phyloP scores from a whole-genome alignment of 352 stramenopile genomes.

The Pythium guiyangense region DNA sequence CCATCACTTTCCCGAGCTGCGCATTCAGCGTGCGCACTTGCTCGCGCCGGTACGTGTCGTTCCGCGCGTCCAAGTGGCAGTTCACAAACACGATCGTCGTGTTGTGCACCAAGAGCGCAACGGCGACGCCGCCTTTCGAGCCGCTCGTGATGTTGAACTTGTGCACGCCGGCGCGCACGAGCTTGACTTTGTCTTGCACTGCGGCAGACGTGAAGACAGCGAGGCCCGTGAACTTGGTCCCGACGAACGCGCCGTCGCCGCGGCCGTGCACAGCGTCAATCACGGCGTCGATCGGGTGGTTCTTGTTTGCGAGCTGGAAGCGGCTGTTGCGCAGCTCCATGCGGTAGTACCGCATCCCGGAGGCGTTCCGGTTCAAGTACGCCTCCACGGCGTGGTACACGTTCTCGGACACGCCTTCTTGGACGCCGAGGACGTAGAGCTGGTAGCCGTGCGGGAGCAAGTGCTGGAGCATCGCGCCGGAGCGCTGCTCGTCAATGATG shows the following conservation, averaged over 20 bases:
- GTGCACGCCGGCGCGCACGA: conserved; percentile 69
- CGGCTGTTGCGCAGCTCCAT: conserved; percentile 76
- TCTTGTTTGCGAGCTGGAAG: conserved; percentile 63
- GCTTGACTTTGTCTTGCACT: conserved; percentile 57
- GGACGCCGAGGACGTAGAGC: conserved; percentile 81
- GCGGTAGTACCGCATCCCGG: conserved; percentile 53
- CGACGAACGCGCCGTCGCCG: conserved; percentile 77
- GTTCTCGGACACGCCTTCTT: conserved; percentile 84
- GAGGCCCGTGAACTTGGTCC: conserved; percentile 83
- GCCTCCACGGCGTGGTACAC: conserved; percentile 77
- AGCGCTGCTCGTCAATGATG: conserved; percentile 74
- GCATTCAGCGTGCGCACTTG: conserved; percentile 81
- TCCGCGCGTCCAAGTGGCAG: conserved; percentile 79
- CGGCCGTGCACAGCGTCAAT: conserved; percentile 79
- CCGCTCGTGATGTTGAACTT: conserved; percentile 81
- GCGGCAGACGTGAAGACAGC: conserved; percentile 65
- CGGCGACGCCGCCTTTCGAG: conserved; percentile 77
- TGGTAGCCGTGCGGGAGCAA: conserved; percentile 81
- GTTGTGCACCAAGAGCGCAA: conserved; percentile 67
- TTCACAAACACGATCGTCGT: conserved; percentile 85
- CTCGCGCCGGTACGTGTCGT: conserved; percentile 73
- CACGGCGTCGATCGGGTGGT: conserved; percentile 53
- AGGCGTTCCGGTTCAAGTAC: conserved; percentile 73
- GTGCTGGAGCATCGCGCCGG: conserved; percentile 61
- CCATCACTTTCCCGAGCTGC: conserved; percentile 75